Conservation (phyloP, 768 basidiomycete genomes). For the Phlegmacium glaucopus region DNA sequence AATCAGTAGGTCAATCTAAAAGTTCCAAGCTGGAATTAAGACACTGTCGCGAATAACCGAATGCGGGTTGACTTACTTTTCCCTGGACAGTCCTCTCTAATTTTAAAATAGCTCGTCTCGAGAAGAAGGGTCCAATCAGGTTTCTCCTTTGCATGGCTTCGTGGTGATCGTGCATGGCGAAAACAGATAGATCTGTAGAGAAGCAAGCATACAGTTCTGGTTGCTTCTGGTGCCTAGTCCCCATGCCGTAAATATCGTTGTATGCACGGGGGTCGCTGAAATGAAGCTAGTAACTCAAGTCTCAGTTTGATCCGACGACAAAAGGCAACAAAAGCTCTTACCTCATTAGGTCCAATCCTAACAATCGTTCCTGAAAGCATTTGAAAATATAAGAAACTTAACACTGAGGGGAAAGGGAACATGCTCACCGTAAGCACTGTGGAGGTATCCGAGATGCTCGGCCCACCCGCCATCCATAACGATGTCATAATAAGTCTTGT, state of each 20-base stretch:
- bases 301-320: background rate
- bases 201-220: constrained; percentile 34
- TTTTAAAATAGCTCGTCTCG: constrained; percentile 34
- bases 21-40: background rate
- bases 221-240: constrained; percentile 33
- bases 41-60: background rate
- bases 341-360: constrained; percentile 38
- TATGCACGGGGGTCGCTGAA: constrained; percentile 39
- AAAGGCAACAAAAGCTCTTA: constrained; percentile 11
- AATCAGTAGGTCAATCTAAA: constrained; percentile 32
- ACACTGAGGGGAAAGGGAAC: background rate
- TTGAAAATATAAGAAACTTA: background rate
- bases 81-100: constrained; percentile 32
- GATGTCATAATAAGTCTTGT: constrained; percentile 33
- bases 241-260: constrained; percentile 38
- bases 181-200: constrained; percentile 33
- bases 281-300: constrained; percentile 30
- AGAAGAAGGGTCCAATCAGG: constrained; percentile 37
- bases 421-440: constrained; percentile 32
- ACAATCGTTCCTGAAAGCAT: constrained; percentile 29
- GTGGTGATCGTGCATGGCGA: constrained; percentile 31
- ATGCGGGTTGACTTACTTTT: constrained; percentile 19
- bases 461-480: constrained; percentile 35
- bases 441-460: constrained; percentile 32
- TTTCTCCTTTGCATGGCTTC: constrained; percentile 32